A percentile compares a stretch with the other conserved stretches of the same genome.
Evolutionary conservation across 2,329 filamentous ascomycete species (phyloP).

Genomic region (Triangularia verruculosa): DNA sequence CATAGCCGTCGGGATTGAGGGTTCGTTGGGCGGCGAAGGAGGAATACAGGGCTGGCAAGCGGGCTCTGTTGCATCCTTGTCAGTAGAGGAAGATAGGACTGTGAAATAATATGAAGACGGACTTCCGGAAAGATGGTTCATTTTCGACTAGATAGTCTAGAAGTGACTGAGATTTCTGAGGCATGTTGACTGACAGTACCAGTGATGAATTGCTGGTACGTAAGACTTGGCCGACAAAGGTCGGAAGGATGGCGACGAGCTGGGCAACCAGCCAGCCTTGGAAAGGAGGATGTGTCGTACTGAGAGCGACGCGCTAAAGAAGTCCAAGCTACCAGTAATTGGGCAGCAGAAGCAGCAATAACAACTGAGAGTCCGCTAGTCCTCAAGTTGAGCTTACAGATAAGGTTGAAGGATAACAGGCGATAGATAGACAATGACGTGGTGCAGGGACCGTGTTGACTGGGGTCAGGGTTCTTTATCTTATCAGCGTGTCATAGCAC

Average conservation of each 20-base stretch:
- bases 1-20: constrained; percentile 31
- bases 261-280: neutral
- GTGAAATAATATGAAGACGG: constrained; percentile 5
- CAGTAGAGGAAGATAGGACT: neutral
- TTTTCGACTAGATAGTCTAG: constrained; percentile 32
- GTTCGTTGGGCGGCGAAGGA: constrained; percentile 31
- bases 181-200: neutral
- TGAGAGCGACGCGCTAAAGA: neutral
- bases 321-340: neutral
- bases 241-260: neutral
- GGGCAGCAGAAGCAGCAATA: neutral
- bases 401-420: neutral
- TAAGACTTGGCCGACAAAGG: neutral
- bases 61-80: constrained; percentile 27
- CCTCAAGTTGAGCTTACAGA: neutral
- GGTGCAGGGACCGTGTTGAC: constrained; percentile 6
- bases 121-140: constrained; percentile 33
- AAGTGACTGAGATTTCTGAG: constrained; percentile 17
- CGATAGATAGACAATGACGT: constrained; percentile 17
- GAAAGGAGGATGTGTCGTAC: neutral
- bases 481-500: constrained; percentile 5
- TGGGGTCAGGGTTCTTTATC: constrained; percentile 7
- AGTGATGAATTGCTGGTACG: neutral
- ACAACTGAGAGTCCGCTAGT: neutral
- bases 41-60: constrained; percentile 31